phyloP scores from a whole-genome alignment of 148 eudicot species.

The Vaccinium corymbosum region DNA sequence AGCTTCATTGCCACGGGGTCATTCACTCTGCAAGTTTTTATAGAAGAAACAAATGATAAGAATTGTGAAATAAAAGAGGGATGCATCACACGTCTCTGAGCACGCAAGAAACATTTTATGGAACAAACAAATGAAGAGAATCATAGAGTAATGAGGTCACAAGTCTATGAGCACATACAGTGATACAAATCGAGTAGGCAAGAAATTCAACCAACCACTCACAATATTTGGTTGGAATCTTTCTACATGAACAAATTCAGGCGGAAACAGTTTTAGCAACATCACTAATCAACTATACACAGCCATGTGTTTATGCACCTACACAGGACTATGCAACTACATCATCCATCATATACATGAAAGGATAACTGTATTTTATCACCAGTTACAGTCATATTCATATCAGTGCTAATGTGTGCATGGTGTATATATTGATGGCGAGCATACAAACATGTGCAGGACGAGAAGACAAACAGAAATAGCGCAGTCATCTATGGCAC shows the following conservation, averaged over 20 bases:
- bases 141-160: too few relatives aligned
- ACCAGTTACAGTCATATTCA: background rate
- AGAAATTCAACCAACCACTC: background rate
- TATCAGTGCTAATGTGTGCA: background rate
- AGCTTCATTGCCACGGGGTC: constrained; percentile 95
- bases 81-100: background rate
- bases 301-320: too few relatives aligned
- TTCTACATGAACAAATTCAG: background rate
- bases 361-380: background rate
- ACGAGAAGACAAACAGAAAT: background rate
- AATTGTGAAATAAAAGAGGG: background rate
- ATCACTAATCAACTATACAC: too few relatives aligned
- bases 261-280: too few relatives aligned
- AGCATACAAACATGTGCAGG: background rate
- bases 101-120: background rate
- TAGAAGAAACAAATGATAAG: background rate
- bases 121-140: too few relatives aligned
- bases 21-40: constrained; percentile 55
- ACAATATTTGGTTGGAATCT: background rate
- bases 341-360: background rate
- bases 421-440: background rate
- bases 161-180: too few relatives aligned
- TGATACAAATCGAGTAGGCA: background rate
- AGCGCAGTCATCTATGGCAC: constrained; percentile 13
- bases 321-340: too few relatives aligned